Evolutionary conservation across 495 filamentous ascomycete species (phyloP).

Genomic region (Aspergillus haitiensis): DNA sequence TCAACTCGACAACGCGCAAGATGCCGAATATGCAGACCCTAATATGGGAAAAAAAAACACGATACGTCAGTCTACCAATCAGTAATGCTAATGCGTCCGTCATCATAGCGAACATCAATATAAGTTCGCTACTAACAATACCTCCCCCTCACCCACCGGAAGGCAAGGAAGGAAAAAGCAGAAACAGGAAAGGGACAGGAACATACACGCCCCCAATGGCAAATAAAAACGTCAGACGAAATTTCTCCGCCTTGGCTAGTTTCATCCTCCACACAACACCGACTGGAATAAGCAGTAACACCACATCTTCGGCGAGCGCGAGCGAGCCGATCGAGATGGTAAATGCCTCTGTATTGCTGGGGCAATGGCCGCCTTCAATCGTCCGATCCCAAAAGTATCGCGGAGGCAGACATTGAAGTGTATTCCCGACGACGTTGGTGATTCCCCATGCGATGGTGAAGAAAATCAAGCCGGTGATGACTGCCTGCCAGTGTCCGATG

Average conservation of each 20-base stretch:
- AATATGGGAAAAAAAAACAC: no score
- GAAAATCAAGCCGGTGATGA: background rate
- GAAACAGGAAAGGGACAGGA: no score
- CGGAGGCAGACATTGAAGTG: conserved; percentile 50
- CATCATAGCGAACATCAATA: no score
- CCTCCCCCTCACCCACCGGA: no score
- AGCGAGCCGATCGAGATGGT: conserved; percentile 9
- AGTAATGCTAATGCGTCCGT: no score
- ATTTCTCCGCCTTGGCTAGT: conserved; percentile 6
- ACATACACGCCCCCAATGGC: background rate
- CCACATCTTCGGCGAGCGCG: conserved; percentile 14
- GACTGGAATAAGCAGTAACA: conserved; percentile 13
- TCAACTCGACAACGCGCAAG: conserved; percentile 7
- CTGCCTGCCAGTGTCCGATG: conserved; percentile 8
- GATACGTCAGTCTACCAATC: no score
- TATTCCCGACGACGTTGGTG: conserved; percentile 22
- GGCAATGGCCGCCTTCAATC: conserved; percentile 19
- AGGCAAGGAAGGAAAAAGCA: no score
- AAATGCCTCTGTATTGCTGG: background rate
- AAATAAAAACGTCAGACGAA: background rate
- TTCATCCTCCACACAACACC: conserved; percentile 9
- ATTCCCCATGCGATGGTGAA: conserved; percentile 23
- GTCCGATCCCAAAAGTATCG: conserved; percentile 42
- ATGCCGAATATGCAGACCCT: conserved; percentile 7
- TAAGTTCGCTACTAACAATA: no score